Evolutionary conservation across 139 green algal genomes (phyloP).

Genomic region (Deuterostichococcus epilithicus): DNA sequence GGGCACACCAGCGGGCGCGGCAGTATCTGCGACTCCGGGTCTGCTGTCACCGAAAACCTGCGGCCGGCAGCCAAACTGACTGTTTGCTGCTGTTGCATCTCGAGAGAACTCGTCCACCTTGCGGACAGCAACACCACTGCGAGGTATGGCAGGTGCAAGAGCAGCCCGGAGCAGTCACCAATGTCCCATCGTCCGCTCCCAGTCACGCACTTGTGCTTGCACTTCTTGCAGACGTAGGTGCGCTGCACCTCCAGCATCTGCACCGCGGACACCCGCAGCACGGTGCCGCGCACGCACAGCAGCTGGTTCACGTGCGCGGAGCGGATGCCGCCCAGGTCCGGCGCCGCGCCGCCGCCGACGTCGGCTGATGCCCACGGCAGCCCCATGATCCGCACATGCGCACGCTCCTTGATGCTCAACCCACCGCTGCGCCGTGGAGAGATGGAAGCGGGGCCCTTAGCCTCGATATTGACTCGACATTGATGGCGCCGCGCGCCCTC

Average conservation of each 20-base stretch:
- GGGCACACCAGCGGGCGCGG: slow-evolving; percentile 39
- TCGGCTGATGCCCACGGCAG: slow-evolving; percentile 40
- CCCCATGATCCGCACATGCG: slow-evolving; percentile 50
- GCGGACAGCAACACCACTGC: not conserved
- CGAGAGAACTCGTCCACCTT: not conserved
- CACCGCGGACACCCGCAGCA: slow-evolving; percentile 63
- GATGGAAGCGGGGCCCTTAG: no score
- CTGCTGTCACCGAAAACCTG: slow-evolving; percentile 22
- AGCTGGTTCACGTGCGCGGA: slow-evolving; percentile 54
- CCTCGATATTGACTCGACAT: no score
- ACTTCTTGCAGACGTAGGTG: slow-evolving; percentile 64
- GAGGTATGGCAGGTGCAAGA: slow-evolving; percentile 19
- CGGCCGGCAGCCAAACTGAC: no score
- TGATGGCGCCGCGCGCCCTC: not conserved
- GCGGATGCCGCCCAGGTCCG: slow-evolving; percentile 39
- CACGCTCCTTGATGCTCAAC: slow-evolving; percentile 32
- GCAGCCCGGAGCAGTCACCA: slow-evolving; percentile 1
- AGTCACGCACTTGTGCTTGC: slow-evolving; percentile 50
- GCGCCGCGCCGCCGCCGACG: slow-evolving; percentile 7
- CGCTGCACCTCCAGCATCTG: slow-evolving; percentile 68
- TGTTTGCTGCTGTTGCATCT: not conserved
- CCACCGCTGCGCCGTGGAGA: not conserved
- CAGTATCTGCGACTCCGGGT: slow-evolving; percentile 32
- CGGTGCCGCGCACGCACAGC: slow-evolving; percentile 66
- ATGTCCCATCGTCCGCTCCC: no score